These are phyloP conservation scores for Penicillium sp. DNA, from an alignment of 2,329 filamentous ascomycete genomes.

Conservation along the genomic window DNA sequence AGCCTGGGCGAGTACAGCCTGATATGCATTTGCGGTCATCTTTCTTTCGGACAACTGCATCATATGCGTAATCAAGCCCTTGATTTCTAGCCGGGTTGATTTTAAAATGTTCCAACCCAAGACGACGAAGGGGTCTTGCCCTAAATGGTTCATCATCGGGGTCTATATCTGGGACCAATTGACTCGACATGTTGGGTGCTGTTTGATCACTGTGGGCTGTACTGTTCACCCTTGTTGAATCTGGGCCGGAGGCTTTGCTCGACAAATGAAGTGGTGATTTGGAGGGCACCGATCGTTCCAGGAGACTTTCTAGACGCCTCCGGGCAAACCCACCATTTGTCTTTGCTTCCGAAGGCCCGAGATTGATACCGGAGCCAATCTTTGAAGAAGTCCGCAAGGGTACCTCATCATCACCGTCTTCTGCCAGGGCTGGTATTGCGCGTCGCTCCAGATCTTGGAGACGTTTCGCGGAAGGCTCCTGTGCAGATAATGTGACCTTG, in stretches of 20 bases:
- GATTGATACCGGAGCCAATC: not conserved
- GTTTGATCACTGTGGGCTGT: not conserved
- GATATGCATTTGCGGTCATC: conserved; percentile 67
- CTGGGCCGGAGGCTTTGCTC: not conserved
- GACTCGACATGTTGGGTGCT: not conserved
- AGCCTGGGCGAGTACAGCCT: conserved; percentile 71
- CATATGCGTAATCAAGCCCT: conserved; percentile 69
- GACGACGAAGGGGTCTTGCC: conserved; percentile 52
- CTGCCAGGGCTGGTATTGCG: conserved; percentile 47
- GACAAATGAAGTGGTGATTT: conserved; percentile 17
- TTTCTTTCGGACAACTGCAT: conserved; percentile 69
- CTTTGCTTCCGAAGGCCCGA: not conserved
- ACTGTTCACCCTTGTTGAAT: not conserved
- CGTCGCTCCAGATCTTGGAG: conserved; percentile 22
- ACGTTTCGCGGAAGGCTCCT: conserved; percentile 32
- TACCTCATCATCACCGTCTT: conserved; percentile 45
- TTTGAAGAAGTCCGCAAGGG: not conserved
- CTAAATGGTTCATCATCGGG: conserved; percentile 52
- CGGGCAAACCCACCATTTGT: conserved; percentile 7
- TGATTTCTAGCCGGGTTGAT: conserved; percentile 72
- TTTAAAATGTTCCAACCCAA: conserved; percentile 73
- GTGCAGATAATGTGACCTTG: not conserved
- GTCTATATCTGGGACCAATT: conserved; percentile 8
- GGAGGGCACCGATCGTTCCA: conserved; percentile 27
- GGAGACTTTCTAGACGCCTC: conserved; percentile 31